These are phyloP conservation scores for Mychonastes homosphaera DNA, from an alignment of 139 green algal species.

Conservation along the genomic window DNA sequence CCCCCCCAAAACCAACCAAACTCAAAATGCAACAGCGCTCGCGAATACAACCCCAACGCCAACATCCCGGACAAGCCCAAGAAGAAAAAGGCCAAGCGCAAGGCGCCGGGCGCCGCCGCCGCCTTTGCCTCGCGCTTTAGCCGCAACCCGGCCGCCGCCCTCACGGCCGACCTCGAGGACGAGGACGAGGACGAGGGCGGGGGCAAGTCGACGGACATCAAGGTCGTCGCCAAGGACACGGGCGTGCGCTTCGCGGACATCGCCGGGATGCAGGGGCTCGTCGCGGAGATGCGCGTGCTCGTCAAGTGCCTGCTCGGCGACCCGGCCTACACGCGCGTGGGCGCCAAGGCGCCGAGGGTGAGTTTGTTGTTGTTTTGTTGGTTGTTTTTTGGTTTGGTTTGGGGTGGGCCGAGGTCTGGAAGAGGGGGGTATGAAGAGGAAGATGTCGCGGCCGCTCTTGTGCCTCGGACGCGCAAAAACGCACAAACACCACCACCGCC, in stretches of 20 bases:
- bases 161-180: background rate
- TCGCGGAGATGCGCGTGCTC: slow-evolving; percentile 47
- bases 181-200: too few relatives aligned
- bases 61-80: too few relatives aligned
- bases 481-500: background rate
- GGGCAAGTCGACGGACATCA: too few relatives aligned
- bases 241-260: slow-evolving; percentile 48
- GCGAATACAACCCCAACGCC: slow-evolving; percentile 33
- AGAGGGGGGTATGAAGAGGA: too few relatives aligned
- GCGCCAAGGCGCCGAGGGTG: slow-evolving; percentile 21
- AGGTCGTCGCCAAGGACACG: slow-evolving; percentile 38
- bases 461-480: too few relatives aligned
- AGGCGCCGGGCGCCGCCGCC: too few relatives aligned
- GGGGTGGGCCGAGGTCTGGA: background rate
- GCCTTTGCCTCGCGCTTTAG: too few relatives aligned
- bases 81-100: too few relatives aligned
- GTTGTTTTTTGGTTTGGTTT: background rate
- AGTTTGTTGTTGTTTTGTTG: slow-evolving; percentile 1
- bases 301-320: slow-evolving; percentile 47
- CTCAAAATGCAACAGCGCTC: slow-evolving; percentile 18
- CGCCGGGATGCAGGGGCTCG: slow-evolving; percentile 33
- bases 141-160: too few relatives aligned
- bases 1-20: too few relatives aligned
- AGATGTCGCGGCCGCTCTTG: too few relatives aligned
- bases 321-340: slow-evolving; percentile 31